Evolutionary conservation across 441 rosid genomes (phyloP), one percentile per base, ranked within the genome.

Genomic region (Mallotus japonicus): DNA sequence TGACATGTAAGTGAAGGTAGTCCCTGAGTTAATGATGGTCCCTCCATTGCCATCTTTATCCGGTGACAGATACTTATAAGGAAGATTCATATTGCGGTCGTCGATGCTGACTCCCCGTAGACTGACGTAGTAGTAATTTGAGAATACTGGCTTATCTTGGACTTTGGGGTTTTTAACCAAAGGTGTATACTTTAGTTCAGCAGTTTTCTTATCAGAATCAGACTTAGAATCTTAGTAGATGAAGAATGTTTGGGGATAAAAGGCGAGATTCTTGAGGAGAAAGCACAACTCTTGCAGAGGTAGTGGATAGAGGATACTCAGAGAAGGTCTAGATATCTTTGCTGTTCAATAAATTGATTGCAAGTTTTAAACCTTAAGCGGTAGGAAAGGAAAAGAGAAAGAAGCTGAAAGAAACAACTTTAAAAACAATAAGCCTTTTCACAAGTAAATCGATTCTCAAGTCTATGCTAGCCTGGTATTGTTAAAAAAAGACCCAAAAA

Each of bases 1-100:
- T 0, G 85, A 68, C 73, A 85, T 83, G 81, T 79, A 82, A 53
- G 87, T 85, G 82, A 83, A 83, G 32, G 90, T 85, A 0, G 88
- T 78, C 3, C 90, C 88, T 1, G 88, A 88, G 70, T 88, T 90
- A 15, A 88, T 75, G 10, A 88, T 83, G 46, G 81, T 80, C 20
- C 92, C 90, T 4, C 92, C 87, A 19, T 82, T 75, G 22, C 92
- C 92, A 8, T 78, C 81, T 6, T 20, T n/a, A 19, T 74, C 83
- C 20, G 78, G 83, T 10, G 63, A 22, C 3, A 77, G 72, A 28
- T 70, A 77, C 75, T 76, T 72, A 80, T 66, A 65, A 13, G 81
- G 79, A 8, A 82, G 50, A 77, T 69, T 81, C 49, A 88, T 79
- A 12, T 51, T 74, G 55, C 22, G 73, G 42, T 79, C 76, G 1